Evolutionary conservation across 1,284 basidiomycete genomes (phyloP).

Genomic region (Papiliotrema nemorosa): DNA sequence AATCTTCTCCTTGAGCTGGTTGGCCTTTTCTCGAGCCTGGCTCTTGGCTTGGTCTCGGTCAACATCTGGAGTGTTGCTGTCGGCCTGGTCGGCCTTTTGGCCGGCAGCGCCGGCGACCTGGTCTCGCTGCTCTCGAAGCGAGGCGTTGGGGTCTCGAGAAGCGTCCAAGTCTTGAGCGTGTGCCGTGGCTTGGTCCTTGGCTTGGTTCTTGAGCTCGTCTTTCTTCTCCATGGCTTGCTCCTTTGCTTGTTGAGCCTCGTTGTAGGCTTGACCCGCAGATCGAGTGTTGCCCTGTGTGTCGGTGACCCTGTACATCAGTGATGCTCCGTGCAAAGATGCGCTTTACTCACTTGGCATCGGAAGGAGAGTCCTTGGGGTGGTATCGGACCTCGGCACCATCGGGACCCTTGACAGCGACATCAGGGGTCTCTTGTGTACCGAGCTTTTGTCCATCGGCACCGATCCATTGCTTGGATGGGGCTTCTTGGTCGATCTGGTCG

Average conservation of each 20-base stretch:
- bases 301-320: slow-evolving; percentile 27
- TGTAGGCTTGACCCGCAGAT: slow-evolving; percentile 42
- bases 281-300: slow-evolving; percentile 44
- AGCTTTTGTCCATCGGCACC: slow-evolving; percentile 51
- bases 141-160: slow-evolving; percentile 50
- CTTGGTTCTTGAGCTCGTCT: slow-evolving; percentile 51
- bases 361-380: slow-evolving; percentile 49
- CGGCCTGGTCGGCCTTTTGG: slow-evolving; percentile 43
- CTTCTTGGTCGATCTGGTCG: slow-evolving; percentile 65
- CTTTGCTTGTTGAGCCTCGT: slow-evolving; percentile 44
- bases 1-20: slow-evolving; percentile 56
- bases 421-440: slow-evolving; percentile 43
- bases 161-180: slow-evolving; percentile 54
- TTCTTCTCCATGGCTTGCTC: slow-evolving; percentile 53
- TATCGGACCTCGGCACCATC: slow-evolving; percentile 49
- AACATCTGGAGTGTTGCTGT: slow-evolving; percentile 42
- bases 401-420: slow-evolving; percentile 44
- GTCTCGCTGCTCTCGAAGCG: slow-evolving; percentile 38
- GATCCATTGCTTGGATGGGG: slow-evolving; percentile 58
- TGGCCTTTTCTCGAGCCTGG: slow-evolving; percentile 41
- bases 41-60: slow-evolving; percentile 63
- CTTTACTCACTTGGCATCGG: slow-evolving; percentile 31
- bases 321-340: background rate
- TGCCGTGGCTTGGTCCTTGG: slow-evolving; percentile 47
- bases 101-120: slow-evolving; percentile 39